A percentile compares a stretch with the other conserved stretches of the same genome.
Conservation (phyloP, 1,284 basidiomycete species). For the Polyporus tsugae region DNA sequence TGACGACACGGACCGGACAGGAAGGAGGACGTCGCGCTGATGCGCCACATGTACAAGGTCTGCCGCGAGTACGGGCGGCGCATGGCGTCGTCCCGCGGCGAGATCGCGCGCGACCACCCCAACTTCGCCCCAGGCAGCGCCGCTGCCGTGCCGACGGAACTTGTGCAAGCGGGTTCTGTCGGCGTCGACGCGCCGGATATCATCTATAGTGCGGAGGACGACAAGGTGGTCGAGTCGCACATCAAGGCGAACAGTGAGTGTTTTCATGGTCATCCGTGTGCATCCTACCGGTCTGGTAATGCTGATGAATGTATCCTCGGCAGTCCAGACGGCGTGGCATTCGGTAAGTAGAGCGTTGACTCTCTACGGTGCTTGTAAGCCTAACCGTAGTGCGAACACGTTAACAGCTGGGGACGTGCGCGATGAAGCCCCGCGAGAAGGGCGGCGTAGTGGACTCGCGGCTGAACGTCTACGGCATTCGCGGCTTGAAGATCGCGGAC, state of each 20-base stretch:
- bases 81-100: conserved; percentile 64
- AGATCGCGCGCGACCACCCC: conserved; percentile 55
- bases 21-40: conserved; percentile 57
- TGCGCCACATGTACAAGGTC: conserved; percentile 67
- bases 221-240: conserved; percentile 57
- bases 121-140: conserved; percentile 54
- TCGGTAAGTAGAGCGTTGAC: conserved; percentile 49
- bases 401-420: conserved; percentile 67
- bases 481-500: conserved; percentile 66
- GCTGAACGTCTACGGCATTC: conserved; percentile 70
- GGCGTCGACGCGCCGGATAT: conserved; percentile 54
- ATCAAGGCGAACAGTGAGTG: conserved; percentile 40
- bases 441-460: conserved; percentile 69
- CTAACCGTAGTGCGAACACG: background rate
- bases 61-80: conserved; percentile 65
- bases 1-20: background rate
- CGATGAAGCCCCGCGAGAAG: conserved; percentile 66
- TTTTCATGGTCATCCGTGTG: background rate
- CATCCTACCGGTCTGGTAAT: background rate
- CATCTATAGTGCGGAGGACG: conserved; percentile 62
- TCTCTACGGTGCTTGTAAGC: background rate
- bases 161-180: conserved; percentile 46
- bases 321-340: conserved; percentile 51
- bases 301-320: too few relatives aligned
- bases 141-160: conserved; percentile 46